Percentiles rank a stretch among this genome's conserved stretches.
Evolutionary conservation across 495 filamentous ascomycete species (phyloP).

Genomic region (Xylaria intraflava): DNA sequence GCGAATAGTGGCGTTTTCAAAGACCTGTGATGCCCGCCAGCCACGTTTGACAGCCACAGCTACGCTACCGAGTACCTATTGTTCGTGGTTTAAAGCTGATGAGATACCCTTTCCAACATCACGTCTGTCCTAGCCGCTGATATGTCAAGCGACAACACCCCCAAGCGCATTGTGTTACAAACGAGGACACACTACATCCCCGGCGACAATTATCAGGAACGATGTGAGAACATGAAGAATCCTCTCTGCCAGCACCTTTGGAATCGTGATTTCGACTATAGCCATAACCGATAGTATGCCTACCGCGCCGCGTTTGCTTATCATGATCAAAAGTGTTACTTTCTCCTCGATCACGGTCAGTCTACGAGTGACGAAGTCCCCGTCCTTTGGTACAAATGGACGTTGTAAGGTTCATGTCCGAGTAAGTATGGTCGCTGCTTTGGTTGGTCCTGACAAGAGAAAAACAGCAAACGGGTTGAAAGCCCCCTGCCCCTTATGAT

Average conservation of each 20-base stretch:
- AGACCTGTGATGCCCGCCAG: no score
- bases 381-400: conserved; percentile 16
- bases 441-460: background rate
- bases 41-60: no score
- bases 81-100: no score
- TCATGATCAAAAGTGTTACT: conserved; percentile 10
- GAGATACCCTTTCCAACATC: background rate
- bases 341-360: conserved; percentile 18
- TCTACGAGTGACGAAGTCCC: conserved; percentile 8
- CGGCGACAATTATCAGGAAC: conserved; percentile 8
- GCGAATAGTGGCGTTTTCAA: no score
- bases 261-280: conserved; percentile 14
- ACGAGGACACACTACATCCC: conserved; percentile 16
- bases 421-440: background rate
- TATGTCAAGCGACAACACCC: no score
- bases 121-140: no score
- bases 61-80: no score
- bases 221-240: conserved; percentile 10
- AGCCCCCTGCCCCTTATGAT: background rate
- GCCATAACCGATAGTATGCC: conserved; percentile 5
- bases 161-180: conserved; percentile 3
- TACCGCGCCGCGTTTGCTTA: conserved; percentile 11
- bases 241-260: conserved; percentile 17
- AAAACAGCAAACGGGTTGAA: background rate
- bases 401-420: conserved; percentile 6